A percentile compares a stretch with the other conserved stretches of the same genome.
These are phyloP conservation scores for Cystobasidium onofrii DNA, from an alignment of 768 basidiomycete genomes.

Conservation along the genomic window DNA sequence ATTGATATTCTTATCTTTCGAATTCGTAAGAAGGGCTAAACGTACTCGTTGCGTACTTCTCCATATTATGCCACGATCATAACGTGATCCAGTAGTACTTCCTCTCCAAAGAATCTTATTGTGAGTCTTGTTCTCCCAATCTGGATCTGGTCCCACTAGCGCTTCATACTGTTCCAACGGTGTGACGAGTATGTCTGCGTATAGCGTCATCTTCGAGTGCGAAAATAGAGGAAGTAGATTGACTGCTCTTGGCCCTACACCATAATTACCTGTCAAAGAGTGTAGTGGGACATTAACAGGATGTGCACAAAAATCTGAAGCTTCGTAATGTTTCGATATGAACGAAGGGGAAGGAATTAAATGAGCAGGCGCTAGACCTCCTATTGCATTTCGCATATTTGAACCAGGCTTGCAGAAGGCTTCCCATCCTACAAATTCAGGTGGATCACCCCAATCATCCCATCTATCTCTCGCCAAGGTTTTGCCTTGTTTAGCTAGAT, in stretches of 20 bases:
- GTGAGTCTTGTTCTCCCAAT: conserved; percentile 47
- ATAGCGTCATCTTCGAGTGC: conserved; percentile 35
- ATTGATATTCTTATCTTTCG: background rate
- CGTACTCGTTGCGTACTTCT: conserved; percentile 40
- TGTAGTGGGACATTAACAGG: conserved; percentile 37
- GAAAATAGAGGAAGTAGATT: conserved; percentile 40
- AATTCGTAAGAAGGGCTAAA: conserved; percentile 35
- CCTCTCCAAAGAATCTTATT: conserved; percentile 49
- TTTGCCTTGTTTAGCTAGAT: conserved; percentile 7
- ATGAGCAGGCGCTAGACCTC: conserved; percentile 12
- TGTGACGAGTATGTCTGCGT: conserved; percentile 42
- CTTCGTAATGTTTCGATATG: conserved; percentile 41
- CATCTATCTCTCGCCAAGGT: background rate
- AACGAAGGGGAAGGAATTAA: conserved; percentile 30
- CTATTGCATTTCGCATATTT: conserved; percentile 26
- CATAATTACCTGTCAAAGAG: conserved; percentile 30
- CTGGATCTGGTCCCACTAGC: conserved; percentile 36
- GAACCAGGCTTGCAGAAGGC: conserved; percentile 34
- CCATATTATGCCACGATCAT: conserved; percentile 35
- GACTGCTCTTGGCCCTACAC: conserved; percentile 40
- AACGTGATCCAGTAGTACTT: conserved; percentile 45
- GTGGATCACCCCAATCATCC: conserved; percentile 28
- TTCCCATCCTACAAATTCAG: conserved; percentile 39
- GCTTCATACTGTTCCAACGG: conserved; percentile 42
- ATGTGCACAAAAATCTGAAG: conserved; percentile 45